Conservation (phyloP, 805 yeast genomes). For the Yarrowia hollandica region DNA sequence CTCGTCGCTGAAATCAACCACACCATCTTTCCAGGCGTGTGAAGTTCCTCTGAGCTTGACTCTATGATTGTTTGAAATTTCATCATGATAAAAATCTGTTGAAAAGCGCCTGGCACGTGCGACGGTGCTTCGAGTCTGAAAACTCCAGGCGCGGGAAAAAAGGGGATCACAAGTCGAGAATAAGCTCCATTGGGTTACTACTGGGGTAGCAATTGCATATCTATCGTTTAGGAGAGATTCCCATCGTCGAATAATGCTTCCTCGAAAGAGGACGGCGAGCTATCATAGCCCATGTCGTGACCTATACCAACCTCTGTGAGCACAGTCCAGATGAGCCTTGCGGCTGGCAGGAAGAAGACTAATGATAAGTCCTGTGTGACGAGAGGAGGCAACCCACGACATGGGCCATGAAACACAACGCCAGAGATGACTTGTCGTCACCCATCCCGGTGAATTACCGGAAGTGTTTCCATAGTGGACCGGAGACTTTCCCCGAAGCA, state of each 20-base stretch:
- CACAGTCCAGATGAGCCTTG: constrained; percentile 30
- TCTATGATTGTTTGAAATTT: constrained; percentile 39
- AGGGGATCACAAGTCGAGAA: constrained; percentile 35
- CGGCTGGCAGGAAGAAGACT: constrained; percentile 28
- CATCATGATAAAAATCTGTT: constrained; percentile 35
- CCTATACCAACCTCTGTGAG: constrained; percentile 3
- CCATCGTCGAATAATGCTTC: constrained; percentile 32
- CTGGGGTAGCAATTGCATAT: constrained; percentile 40
- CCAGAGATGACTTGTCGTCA: constrained; percentile 15
- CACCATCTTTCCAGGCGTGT: constrained; percentile 29
- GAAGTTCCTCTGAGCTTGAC: constrained; percentile 42
- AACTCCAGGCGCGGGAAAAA: constrained; percentile 31
- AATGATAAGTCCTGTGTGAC: constrained; percentile 16
- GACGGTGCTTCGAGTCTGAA: constrained; percentile 35
- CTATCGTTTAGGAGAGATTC: constrained; percentile 36
- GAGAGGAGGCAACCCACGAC: constrained; percentile 30
- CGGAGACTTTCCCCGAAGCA: constrained; percentile 46
- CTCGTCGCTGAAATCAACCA: constrained; percentile 32
- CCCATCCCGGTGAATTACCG: constrained; percentile 30
- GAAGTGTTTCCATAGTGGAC: constrained; percentile 40
- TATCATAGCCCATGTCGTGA: constrained; percentile 6
- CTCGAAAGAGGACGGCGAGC: constrained; percentile 18
- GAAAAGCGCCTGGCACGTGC: constrained; percentile 35
- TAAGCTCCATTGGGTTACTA: constrained; percentile 44
- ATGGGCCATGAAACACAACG: constrained; percentile 22